Conservation (phyloP, 805 yeast genomes). For the Torulaspora maleeae region DNA sequence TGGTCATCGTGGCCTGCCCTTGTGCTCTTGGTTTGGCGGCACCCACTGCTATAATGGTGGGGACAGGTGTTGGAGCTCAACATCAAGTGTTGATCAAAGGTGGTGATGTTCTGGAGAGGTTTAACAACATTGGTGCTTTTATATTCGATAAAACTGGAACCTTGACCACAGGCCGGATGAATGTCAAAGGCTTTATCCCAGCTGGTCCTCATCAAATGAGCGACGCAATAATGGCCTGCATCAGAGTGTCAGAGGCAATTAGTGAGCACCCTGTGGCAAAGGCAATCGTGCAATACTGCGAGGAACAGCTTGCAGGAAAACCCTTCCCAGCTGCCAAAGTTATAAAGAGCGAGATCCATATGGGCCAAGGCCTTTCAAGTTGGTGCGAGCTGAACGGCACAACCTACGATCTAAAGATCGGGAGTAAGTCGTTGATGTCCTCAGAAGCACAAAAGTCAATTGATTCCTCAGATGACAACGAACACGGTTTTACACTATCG, state of each 20-base stretch:
- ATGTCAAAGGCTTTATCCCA: constrained; percentile 39
- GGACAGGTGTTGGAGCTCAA: constrained; percentile 91
- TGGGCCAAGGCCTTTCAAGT: constrained; percentile 39
- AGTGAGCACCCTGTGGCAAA: constrained; percentile 88
- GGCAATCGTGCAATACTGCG: constrained; percentile 50
- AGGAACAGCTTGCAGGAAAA: constrained; percentile 6
- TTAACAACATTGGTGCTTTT: constrained; percentile 57
- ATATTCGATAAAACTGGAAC: constrained; percentile 97
- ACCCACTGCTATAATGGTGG: constrained; percentile 98
- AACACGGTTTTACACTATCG: constrained; percentile 44
- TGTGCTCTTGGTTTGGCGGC: constrained; percentile 97
- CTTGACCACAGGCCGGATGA: constrained; percentile 79
- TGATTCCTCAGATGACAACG: constrained; percentile 18
- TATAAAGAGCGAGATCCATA: constrained; percentile 28
- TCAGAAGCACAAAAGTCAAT: constrained; percentile 13
- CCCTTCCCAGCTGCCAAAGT: constrained; percentile 10
- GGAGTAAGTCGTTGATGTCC: constrained; percentile 45
- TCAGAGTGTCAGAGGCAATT: constrained; percentile 48
- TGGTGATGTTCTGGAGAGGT: constrained; percentile 78
- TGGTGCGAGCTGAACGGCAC: constrained; percentile 19
- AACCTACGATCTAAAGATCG: constrained; percentile 44
- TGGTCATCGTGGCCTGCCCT: constrained; percentile 96
- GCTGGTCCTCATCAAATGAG: constrained; percentile 5
- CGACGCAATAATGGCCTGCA: constrained; percentile 15
- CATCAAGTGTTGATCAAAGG: constrained; percentile 90